Percentiles rank a stretch among this genome's conserved stretches.
phyloP scores from a whole-genome alignment of 176 grass and related monocot species.

The Leersia perrieri region DNA sequence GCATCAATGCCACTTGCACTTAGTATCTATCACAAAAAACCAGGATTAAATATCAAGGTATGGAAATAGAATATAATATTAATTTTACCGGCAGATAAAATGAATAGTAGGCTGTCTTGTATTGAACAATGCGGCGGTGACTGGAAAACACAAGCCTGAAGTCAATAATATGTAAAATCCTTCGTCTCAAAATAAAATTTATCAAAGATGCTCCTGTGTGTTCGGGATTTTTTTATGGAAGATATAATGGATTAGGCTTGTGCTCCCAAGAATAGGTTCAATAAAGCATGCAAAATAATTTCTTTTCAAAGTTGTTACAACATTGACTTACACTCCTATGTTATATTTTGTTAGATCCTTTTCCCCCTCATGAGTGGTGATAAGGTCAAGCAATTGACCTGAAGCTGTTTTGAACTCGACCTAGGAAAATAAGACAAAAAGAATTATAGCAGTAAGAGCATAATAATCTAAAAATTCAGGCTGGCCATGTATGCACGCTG shows the following conservation, averaged over 20 bases:
- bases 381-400: conserved; percentile 90
- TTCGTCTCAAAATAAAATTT: background rate
- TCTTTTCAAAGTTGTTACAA: conserved; percentile 7
- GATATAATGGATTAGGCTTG: background rate
- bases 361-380: conserved; percentile 91
- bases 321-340: conserved; percentile 59
- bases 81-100: conserved; percentile 92
- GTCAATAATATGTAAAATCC: background rate
- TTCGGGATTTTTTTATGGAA: no score
- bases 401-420: conserved; percentile 96
- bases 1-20: conserved; percentile 4
- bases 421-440: conserved; percentile 42
- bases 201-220: no score
- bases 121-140: conserved; percentile 84
- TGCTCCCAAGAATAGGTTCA: background rate
- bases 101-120: conserved; percentile 98
- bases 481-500: background rate
- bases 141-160: conserved; percentile 42
- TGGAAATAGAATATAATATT: background rate
- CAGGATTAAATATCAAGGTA: background rate
- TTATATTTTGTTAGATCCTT: conserved; percentile 84
- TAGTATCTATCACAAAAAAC: conserved; percentile 2
- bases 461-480: conserved; percentile 9
- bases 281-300: background rate
- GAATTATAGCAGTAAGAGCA: conserved; percentile 4